Base-by-base conservation (phyloP, 345 rosid genomes). In the Rhizophora mangle region DNA sequence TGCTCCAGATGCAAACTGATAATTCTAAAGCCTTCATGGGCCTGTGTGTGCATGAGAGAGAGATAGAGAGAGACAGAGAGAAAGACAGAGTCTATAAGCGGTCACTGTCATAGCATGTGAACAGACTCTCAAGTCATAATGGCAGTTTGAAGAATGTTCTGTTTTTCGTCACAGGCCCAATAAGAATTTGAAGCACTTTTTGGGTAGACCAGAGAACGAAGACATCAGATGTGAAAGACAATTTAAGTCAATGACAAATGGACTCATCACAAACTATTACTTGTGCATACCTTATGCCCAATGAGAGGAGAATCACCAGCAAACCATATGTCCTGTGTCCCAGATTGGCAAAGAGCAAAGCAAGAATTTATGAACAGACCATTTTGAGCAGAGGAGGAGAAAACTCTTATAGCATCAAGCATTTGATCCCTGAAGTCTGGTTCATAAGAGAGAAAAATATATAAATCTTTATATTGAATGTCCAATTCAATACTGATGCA, bases 361-460 rank as follows among this genome's bases (percentile, higher is more conserved):
- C 80, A 77, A 13, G 80, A 77, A 58, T 77, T 70, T 63, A 61
- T 69, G 68, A 75, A 70, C 9, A 77, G 26, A 29, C 80, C 80
- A 36, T 72, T 68, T 68, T 63, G 80, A n/a, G 60, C 49, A 15
- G 71, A 73, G 29, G 39, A 47, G 1, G 74, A 67, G 70, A 73
- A 72, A 34, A 64, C 53, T 24, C 51, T 67, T 5, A 77, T 22
- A 26, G 73, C 69, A 47, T 36, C 55, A 30, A 77, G 62, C 80
- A 77, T 77, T 64, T 77, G 70, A 36, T 56, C 68, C 67, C 76
- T 68, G 76, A 77, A 77, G 63, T 68, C 80, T 77, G 73, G 63
- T 61, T 18, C 57, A 62, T 3, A 62, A 67, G 0, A 62, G 58
- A 65, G 67, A 68, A 69, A 24, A 63, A 66, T 9, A 63, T 27